Evolutionary conservation across 2,329 filamentous ascomycete species (phyloP).

Genomic region (Fusarium citri): DNA sequence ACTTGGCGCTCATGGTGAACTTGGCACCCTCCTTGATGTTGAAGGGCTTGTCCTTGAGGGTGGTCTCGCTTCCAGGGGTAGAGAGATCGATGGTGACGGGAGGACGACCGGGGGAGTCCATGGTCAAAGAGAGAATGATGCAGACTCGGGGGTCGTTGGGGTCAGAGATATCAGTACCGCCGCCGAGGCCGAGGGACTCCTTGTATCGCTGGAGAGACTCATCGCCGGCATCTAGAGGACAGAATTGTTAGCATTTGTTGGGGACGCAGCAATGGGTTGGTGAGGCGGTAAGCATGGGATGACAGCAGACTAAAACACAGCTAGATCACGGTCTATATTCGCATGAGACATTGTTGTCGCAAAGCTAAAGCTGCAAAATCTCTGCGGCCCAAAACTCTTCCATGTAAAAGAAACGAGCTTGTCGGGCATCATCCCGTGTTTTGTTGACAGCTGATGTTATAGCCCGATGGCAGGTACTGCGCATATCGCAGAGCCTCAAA

Average conservation of each 20-base stretch:
- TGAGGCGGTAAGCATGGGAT: slow-evolving; percentile 7
- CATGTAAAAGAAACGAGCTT: slow-evolving; percentile 3
- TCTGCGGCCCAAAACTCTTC: neutral
- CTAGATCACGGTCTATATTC: neutral
- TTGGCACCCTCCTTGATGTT: slow-evolving; percentile 95
- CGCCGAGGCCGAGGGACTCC: slow-evolving; percentile 88
- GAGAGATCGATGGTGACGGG: slow-evolving; percentile 93
- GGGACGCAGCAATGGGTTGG: neutral
- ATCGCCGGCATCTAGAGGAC: slow-evolving; percentile 73
- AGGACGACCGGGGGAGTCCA: slow-evolving; percentile 83
- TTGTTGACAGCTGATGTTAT: slow-evolving; percentile 20
- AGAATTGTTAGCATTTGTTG: slow-evolving; percentile 34
- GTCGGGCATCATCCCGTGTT: slow-evolving; percentile 19
- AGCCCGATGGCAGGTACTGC: slow-evolving; percentile 5
- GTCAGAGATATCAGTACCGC: slow-evolving; percentile 77
- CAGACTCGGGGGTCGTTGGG: slow-evolving; percentile 88
- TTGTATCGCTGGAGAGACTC: slow-evolving; percentile 98
- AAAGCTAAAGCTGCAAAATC: neutral
- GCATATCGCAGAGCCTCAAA: slow-evolving; percentile 29
- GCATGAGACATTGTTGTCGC: slow-evolving; percentile 1
- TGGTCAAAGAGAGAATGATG: slow-evolving; percentile 90
- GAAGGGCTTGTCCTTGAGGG: slow-evolving; percentile 92
- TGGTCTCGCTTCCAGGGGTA: slow-evolving; percentile 75
- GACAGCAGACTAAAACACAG: neutral
- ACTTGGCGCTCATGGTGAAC: slow-evolving; percentile 94